A percentile compares a stretch with the other conserved stretches of the same genome.
These are phyloP conservation scores for Aspergillus candidus DNA, from an alignment of 2,329 filamentous ascomycete species.

Conservation along the genomic window DNA sequence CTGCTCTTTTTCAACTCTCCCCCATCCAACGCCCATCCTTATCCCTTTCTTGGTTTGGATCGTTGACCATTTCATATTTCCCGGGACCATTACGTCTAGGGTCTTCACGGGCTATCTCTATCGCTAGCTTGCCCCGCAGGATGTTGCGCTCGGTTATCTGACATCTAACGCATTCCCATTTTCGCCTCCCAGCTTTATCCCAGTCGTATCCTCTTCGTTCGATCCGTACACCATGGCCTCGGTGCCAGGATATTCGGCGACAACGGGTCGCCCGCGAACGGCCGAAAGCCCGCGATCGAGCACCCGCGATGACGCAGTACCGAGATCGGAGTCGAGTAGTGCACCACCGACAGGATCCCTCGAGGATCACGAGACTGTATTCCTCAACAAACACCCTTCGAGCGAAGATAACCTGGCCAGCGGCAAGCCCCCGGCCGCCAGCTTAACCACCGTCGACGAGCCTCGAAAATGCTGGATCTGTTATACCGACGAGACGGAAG, in stretches of 20 bases:
- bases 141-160: constrained; percentile 7
- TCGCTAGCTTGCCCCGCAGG: constrained; percentile 3
- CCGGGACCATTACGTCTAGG: no score
- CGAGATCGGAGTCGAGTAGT: constrained; percentile 2
- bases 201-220: background rate
- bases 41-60: no score
- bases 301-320: constrained; percentile 10
- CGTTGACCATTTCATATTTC: no score
- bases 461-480: constrained; percentile 62
- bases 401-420: constrained; percentile 13
- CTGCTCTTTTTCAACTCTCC: no score
- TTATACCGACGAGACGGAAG: constrained; percentile 60
- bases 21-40: no score
- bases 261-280: constrained; percentile 20
- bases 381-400: constrained; percentile 21
- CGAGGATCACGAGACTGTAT: constrained; percentile 28
- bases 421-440: constrained; percentile 13
- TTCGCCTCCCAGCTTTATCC: background rate
- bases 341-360: constrained; percentile 11
- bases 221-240: constrained; percentile 28
- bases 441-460: constrained; percentile 22
- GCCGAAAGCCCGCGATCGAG: constrained; percentile 20
- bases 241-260: constrained; percentile 25
- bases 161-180: background rate
- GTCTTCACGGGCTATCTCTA: no score